Evolutionary conservation across 768 basidiomycete genomes (phyloP).

Genomic region (Lyophyllum semitale): DNA sequence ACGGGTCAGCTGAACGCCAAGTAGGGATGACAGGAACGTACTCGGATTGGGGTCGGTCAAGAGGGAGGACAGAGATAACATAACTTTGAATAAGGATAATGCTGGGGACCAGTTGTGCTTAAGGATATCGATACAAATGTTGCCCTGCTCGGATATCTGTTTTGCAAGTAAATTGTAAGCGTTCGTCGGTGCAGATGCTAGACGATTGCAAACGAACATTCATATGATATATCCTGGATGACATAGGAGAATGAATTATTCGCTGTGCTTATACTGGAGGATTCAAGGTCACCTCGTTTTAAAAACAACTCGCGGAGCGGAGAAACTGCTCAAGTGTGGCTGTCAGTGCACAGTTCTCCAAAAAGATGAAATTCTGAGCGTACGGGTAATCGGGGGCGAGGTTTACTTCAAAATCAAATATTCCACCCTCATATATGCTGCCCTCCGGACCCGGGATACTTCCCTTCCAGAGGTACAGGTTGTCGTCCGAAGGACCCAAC

Average conservation of each 20-base stretch:
- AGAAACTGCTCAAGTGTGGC: slow-evolving; percentile 52
- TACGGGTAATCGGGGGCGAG: slow-evolving; percentile 82
- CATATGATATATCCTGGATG: slow-evolving; percentile 81
- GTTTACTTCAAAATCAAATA: slow-evolving; percentile 67
- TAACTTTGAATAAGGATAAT: slow-evolving; percentile 90
- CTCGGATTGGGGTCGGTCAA: slow-evolving; percentile 94
- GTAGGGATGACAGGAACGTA: slow-evolving; percentile 38
- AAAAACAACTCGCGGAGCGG: slow-evolving; percentile 76
- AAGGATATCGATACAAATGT: slow-evolving; percentile 87
- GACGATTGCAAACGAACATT: slow-evolving; percentile 46
- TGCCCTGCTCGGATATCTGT: slow-evolving; percentile 72
- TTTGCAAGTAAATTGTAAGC: slow-evolving; percentile 1
- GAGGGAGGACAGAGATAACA: slow-evolving; percentile 89
- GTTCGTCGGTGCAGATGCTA: not conserved
- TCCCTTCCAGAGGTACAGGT: slow-evolving; percentile 74
- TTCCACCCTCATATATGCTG: slow-evolving; percentile 79
- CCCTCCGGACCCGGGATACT: slow-evolving; percentile 82
- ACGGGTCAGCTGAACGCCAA: slow-evolving; percentile 6
- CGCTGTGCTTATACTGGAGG: not conserved
- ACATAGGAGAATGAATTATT: too few species aligned
- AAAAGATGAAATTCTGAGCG: slow-evolving; percentile 26
- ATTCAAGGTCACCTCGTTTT: slow-evolving; percentile 57
- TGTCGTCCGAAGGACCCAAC: slow-evolving; percentile 64
- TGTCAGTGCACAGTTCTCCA: slow-evolving; percentile 2
- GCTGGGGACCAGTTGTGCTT: slow-evolving; percentile 96